Conservation (phyloP, 1,284 basidiomycete genomes). For the Leccinum subrobustum region DNA sequence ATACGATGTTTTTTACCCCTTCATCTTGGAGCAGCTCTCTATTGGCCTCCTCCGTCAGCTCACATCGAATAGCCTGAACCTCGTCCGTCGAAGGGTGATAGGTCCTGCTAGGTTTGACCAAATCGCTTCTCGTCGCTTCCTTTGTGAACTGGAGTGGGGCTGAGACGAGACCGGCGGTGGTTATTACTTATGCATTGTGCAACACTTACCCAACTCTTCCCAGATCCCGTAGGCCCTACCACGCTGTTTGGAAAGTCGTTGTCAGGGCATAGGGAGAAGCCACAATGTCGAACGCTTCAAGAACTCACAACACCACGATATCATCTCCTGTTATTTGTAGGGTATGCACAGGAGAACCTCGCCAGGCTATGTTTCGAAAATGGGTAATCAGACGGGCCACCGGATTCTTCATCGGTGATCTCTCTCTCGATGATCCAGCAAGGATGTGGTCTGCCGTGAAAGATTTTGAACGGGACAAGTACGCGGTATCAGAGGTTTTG, state of each 20-base stretch:
- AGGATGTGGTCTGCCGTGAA: too few species aligned
- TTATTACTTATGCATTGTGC: neutral
- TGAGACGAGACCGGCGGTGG: neutral
- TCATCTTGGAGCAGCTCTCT: neutral
- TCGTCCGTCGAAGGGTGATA: slow-evolving; percentile 15
- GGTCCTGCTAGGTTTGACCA: slow-evolving; percentile 7
- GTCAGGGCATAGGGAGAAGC: neutral
- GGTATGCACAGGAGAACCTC: slow-evolving; percentile 4
- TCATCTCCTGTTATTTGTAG: slow-evolving; percentile 12
- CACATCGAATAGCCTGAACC: slow-evolving; percentile 18
- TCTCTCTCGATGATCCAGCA: neutral
- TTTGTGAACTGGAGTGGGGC: slow-evolving; percentile 13
- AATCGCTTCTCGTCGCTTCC: slow-evolving; percentile 8
- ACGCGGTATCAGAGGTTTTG: neutral
- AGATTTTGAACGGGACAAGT: neutral
- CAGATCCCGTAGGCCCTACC: slow-evolving; percentile 24
- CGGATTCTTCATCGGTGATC: neutral
- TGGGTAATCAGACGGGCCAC: slow-evolving; percentile 1
- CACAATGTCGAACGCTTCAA: neutral
- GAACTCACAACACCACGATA: slow-evolving; percentile 21
- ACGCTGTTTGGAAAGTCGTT: slow-evolving; percentile 9
- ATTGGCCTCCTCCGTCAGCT: slow-evolving; percentile 18
- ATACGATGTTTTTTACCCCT: slow-evolving; percentile 13
- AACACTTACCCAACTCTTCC: slow-evolving; percentile 20
- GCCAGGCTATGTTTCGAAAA: slow-evolving; percentile 17